A percentile compares a stretch with the other conserved stretches of the same genome.
These are phyloP conservation scores for Ceratobasidium sp. DNA, from an alignment of 1,284 basidiomycete species.

Conservation along the genomic window DNA sequence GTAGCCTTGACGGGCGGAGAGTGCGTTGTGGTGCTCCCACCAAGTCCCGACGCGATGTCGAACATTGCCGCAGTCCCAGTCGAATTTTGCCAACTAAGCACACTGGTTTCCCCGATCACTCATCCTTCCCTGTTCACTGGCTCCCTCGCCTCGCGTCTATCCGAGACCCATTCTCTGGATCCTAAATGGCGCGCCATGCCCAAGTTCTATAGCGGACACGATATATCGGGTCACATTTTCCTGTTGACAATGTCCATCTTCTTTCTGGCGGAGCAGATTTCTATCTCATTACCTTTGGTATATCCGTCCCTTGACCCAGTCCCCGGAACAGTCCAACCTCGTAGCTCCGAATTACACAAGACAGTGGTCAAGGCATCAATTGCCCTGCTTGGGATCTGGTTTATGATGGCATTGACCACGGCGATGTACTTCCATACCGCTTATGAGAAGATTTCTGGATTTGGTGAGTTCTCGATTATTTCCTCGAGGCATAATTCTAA, in stretches of 20 bases:
- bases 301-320: slow-evolving; percentile 49
- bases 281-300: slow-evolving; percentile 59
- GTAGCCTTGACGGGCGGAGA: slow-evolving; percentile 81
- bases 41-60: slow-evolving; percentile 48
- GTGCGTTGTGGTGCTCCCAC: slow-evolving; percentile 75
- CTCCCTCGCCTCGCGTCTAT: slow-evolving; percentile 45
- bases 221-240: slow-evolving; percentile 95
- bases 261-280: slow-evolving; percentile 82
- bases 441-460: slow-evolving; percentile 86
- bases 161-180: slow-evolving; percentile 40
- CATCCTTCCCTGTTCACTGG: slow-evolving; percentile 72
- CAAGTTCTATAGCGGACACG: slow-evolving; percentile 81
- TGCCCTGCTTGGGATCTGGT: slow-evolving; percentile 71
- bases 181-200: slow-evolving; percentile 35
- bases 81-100: slow-evolving; percentile 68
- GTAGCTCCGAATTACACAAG: slow-evolving; percentile 54
- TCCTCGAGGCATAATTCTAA: background rate
- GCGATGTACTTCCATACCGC: slow-evolving; percentile 92
- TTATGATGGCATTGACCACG: slow-evolving; percentile 82
- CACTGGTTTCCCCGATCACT: slow-evolving; percentile 65
- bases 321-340: slow-evolving; percentile 24
- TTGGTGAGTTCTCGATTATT: slow-evolving; percentile 64
- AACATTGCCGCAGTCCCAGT: slow-evolving; percentile 63
- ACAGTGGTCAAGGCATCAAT: slow-evolving; percentile 60
- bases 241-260: slow-evolving; percentile 86